Percentiles rank a stretch among this genome's conserved stretches.
phyloP scores from a whole-genome alignment of 2,329 filamentous ascomycete genomes.

The Aspergillus sp. region DNA sequence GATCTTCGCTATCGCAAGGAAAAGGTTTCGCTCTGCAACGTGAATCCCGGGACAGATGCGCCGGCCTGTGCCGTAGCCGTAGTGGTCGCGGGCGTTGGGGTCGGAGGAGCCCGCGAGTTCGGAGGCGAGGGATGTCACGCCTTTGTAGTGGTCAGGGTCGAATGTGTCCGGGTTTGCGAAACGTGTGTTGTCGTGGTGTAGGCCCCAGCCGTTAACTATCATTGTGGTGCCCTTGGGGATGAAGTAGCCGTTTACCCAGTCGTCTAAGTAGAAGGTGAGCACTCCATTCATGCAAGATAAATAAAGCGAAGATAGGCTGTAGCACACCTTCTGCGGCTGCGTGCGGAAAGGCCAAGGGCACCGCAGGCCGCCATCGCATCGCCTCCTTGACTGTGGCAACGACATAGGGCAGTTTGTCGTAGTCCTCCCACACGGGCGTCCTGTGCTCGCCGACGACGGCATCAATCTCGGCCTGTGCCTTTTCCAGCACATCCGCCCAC shows the following conservation, averaged over 20 bases:
- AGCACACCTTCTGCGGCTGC: slow-evolving; percentile 22
- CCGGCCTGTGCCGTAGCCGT: slow-evolving; percentile 44
- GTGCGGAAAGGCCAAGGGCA: slow-evolving; percentile 51
- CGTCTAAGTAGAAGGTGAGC: slow-evolving; percentile 29
- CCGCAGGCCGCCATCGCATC: slow-evolving; percentile 53
- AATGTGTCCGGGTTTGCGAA: slow-evolving; percentile 31
- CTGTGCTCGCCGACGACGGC: slow-evolving; percentile 45
- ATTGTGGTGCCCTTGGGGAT: slow-evolving; percentile 45
- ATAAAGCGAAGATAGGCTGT: not conserved
- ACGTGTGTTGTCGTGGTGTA: slow-evolving; percentile 44
- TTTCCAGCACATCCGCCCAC: slow-evolving; percentile 42
- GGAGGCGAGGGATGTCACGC: slow-evolving; percentile 21
- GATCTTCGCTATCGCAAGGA: slow-evolving; percentile 40
- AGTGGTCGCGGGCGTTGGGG: slow-evolving; percentile 36
- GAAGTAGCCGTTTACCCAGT: slow-evolving; percentile 37
- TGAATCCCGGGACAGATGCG: slow-evolving; percentile 47
- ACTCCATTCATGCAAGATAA: not conserved
- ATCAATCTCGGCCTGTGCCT: slow-evolving; percentile 47
- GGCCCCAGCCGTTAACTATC: slow-evolving; percentile 40
- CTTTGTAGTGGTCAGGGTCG: slow-evolving; percentile 24
- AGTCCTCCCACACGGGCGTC: slow-evolving; percentile 47
- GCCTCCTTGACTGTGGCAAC: slow-evolving; percentile 54
- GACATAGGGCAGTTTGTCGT: slow-evolving; percentile 48
- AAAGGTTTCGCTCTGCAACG: slow-evolving; percentile 46
- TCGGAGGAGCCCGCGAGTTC: slow-evolving; percentile 25